These are phyloP conservation scores for Nosema muscidifuracis DNA, from an alignment of 371 early-diverging fungal species.

Conservation along the genomic window DNA sequence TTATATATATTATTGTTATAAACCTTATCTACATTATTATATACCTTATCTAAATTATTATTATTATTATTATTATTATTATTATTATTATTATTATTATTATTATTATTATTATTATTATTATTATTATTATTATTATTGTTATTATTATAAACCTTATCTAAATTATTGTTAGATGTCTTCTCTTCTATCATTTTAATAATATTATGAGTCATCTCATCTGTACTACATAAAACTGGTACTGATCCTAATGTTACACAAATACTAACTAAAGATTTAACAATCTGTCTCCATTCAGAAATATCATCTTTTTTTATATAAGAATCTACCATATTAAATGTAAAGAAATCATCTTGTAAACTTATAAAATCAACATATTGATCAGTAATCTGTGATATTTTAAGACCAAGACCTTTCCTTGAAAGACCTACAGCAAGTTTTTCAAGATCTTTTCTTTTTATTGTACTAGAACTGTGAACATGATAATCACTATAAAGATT, in stretches of 20 bases:
- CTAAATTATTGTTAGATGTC: conserved; percentile 10
- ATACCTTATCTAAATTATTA: too few species aligned
- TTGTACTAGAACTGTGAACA: conserved; percentile 77
- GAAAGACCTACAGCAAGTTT: conserved; percentile 72
- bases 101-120: too few species aligned
- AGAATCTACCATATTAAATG: conserved; percentile 73
- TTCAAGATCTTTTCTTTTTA: conserved; percentile 80
- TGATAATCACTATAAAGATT: conserved; percentile 84
- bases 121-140: too few species aligned
- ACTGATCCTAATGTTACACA: conserved; percentile 73
- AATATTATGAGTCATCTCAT: conserved; percentile 5
- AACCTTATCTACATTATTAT: too few species aligned
- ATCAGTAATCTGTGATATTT: conserved; percentile 71
- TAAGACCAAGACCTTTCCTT: conserved; percentile 32
- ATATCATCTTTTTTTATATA: conserved; percentile 76
- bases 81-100: too few species aligned
- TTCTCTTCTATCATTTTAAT: conserved; percentile 35
- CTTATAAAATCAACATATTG: conserved; percentile 84
- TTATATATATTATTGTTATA: too few species aligned
- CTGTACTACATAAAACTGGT: conserved; percentile 32
- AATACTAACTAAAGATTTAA: conserved; percentile 74
- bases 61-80: too few species aligned
- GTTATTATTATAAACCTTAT: too few species aligned
- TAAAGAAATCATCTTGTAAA: conserved; percentile 82
- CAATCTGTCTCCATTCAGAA: conserved; percentile 69